Evolutionary conservation across 192 early-diverging fungal species (phyloP).

Genomic region (Entomortierella chlamydospora): DNA sequence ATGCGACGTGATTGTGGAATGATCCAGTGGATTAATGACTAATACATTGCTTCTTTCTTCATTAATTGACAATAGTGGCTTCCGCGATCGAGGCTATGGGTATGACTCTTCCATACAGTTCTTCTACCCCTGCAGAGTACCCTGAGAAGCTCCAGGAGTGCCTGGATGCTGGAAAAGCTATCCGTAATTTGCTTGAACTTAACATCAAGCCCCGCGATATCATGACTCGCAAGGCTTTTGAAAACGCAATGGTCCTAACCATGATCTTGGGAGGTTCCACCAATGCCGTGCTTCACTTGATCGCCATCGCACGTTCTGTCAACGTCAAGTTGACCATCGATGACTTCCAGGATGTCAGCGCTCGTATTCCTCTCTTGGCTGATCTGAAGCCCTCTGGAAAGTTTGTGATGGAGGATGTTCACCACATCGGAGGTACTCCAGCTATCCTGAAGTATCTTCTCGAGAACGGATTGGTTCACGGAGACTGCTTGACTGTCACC

Average conservation of each 20-base stretch:
- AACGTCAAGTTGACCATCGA: constrained; percentile 88
- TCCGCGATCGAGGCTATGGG: constrained; percentile 97
- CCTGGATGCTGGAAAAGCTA: constrained; percentile 81
- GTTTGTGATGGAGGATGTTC: constrained; percentile 98
- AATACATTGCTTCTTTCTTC: too few relatives aligned
- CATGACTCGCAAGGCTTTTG: constrained; percentile 94
- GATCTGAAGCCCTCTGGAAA: constrained; percentile 98
- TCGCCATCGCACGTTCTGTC: constrained; percentile 91
- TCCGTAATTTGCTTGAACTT: constrained; percentile 89
- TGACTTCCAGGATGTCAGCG: constrained; percentile 95
- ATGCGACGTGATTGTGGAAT: neutral
- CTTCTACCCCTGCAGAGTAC: constrained; percentile 92
- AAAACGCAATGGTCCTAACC: constrained; percentile 95
- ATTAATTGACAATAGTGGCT: too few relatives aligned
- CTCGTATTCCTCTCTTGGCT: constrained; percentile 94
- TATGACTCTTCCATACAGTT: constrained; percentile 96
- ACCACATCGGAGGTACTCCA: constrained; percentile 93
- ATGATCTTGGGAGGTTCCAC: constrained; percentile 98
- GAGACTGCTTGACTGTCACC: constrained; percentile 94
- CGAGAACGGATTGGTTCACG: constrained; percentile 85
- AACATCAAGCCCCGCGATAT: constrained; percentile 97
- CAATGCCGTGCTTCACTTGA: constrained; percentile 96
- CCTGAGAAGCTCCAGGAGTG: constrained; percentile 94
- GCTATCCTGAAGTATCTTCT: constrained; percentile 95
- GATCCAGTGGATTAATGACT: too few relatives aligned